Base-by-base conservation (phyloP, 1,139 yeast genomes). In the Debaryomyces psychrophilus region DNA sequence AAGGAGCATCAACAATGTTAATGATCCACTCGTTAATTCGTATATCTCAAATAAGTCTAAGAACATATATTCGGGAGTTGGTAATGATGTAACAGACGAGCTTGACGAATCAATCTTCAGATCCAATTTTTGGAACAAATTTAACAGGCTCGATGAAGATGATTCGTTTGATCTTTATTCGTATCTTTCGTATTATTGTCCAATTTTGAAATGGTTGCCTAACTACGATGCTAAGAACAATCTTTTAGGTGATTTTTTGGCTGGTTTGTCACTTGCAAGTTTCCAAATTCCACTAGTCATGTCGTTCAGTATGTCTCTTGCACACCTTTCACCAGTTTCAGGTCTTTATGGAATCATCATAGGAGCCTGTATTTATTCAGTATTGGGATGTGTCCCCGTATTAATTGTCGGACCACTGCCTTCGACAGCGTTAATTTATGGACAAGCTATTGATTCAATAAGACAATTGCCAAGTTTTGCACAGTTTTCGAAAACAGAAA, bases 401-500 rank as follows among this genome's bases (percentile, higher is more conserved):
- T 49, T 68, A 27, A 56, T 68, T n/a, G 72, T 67, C 15, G 72
- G 73, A 1, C 71, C 72, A 0, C 60, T 67, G 41, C 71, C 71
- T 1, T 59, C 70, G 3, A 62, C 67, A 5, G 71, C 72, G 0
- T 54, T 68, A 9, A 57, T 68, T 9, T 66, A 60, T 46, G 72
- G 73, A 1, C 69, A 61, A 42, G 56, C 61, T 5, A 59, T 68
- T 12, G 69, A 64, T 44, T 35, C 43, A 5, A 45, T 64, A 8
- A 45, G 49, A 15, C 64, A 60, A 38, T 54, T 57, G 8, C 46
- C 51, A 27, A 44, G 44, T 28, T 57, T 55, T 40, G 37, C 46
- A 9, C 38, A 47, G 2, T 50, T 58, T 31, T 47, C 65, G 8
- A 49, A 55, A 33, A 48, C 57, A 46, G 68, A 67, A 44, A 55